These are phyloP conservation scores for Aspergillus bridgeri DNA, from an alignment of 495 filamentous ascomycete genomes.

Conservation along the genomic window DNA sequence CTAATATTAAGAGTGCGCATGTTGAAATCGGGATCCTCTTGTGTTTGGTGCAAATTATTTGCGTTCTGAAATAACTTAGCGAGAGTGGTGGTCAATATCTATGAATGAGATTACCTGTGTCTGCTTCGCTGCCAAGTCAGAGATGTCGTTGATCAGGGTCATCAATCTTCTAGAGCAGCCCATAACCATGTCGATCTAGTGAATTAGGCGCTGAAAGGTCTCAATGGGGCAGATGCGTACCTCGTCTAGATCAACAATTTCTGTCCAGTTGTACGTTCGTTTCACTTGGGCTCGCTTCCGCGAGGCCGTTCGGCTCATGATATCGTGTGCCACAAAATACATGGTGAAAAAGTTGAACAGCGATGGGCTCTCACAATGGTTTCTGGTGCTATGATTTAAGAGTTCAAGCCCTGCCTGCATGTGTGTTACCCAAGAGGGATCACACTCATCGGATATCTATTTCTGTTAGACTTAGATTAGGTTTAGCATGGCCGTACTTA, in stretches of 20 bases:
- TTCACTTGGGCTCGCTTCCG: neutral
- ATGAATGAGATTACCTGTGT: neutral
- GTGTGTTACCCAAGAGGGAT: slow-evolving; percentile 20
- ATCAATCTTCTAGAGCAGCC: slow-evolving; percentile 22
- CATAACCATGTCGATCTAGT: slow-evolving; percentile 17
- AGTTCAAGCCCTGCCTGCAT: slow-evolving; percentile 15
- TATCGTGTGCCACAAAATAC: slow-evolving; percentile 24
- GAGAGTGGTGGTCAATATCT: neutral
- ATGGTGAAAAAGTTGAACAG: slow-evolving; percentile 17
- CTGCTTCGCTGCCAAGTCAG: slow-evolving; percentile 7
- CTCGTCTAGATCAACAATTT: slow-evolving; percentile 19
- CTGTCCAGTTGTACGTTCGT: slow-evolving; percentile 9
- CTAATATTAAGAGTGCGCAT: neutral
- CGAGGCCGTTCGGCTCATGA: slow-evolving; percentile 17
- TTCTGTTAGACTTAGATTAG: neutral
- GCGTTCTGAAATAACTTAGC: no score
- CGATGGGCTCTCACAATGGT: neutral
- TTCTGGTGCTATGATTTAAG: neutral
- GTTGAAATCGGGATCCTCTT: neutral
- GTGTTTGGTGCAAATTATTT: neutral
- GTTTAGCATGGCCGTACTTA: neutral
- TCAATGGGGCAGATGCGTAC: no score
- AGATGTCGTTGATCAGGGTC: slow-evolving; percentile 14
- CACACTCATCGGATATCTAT: slow-evolving; percentile 19
- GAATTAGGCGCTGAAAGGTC: neutral